A percentile compares a stretch with the other conserved stretches of the same genome.
Evolutionary conservation across 208 protist species (phyloP).

Genomic region (Herpetomonas muscarum): DNA sequence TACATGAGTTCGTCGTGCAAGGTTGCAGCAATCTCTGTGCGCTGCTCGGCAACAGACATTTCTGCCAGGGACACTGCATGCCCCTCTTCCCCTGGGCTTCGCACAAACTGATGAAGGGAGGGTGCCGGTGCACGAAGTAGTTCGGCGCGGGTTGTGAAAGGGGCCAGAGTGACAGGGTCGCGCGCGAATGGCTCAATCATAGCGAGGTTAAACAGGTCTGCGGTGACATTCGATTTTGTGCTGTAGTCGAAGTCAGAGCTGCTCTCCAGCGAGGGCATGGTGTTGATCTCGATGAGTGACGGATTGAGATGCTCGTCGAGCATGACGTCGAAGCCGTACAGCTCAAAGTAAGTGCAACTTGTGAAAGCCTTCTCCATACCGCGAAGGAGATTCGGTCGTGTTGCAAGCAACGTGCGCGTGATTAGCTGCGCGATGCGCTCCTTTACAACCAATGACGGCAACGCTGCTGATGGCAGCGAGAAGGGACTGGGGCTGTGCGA

Average conservation of each 20-base stretch:
- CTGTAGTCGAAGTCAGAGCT: constrained; percentile 83
- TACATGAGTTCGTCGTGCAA: constrained; percentile 67
- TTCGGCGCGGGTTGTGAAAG: constrained; percentile 10
- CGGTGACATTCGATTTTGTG: constrained; percentile 83
- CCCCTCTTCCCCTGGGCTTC: constrained; percentile 3
- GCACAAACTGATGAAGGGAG: background rate
- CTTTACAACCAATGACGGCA: constrained; percentile 36
- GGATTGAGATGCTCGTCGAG: constrained; percentile 68
- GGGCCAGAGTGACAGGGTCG: background rate
- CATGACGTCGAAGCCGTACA: constrained; percentile 93
- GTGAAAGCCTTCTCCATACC: constrained; percentile 15
- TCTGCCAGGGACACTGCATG: background rate
- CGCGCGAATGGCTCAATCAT: constrained; percentile 80
- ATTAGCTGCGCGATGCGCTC: constrained; percentile 68
- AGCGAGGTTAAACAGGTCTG: constrained; percentile 84
- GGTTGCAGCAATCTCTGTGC: constrained; percentile 40
- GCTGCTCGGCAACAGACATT: constrained; percentile 7
- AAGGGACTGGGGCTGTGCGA: background rate
- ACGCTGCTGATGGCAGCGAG: background rate
- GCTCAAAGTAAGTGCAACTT: constrained; percentile 74
- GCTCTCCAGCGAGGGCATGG: constrained; percentile 87
- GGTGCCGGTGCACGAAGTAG: background rate
- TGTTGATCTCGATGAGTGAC: constrained; percentile 90
- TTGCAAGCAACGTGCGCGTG: constrained; percentile 64
- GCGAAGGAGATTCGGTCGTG: constrained; percentile 31